Base-by-base conservation (phyloP, 257 asterid genomes). In the Voacanga thouarsii region DNA sequence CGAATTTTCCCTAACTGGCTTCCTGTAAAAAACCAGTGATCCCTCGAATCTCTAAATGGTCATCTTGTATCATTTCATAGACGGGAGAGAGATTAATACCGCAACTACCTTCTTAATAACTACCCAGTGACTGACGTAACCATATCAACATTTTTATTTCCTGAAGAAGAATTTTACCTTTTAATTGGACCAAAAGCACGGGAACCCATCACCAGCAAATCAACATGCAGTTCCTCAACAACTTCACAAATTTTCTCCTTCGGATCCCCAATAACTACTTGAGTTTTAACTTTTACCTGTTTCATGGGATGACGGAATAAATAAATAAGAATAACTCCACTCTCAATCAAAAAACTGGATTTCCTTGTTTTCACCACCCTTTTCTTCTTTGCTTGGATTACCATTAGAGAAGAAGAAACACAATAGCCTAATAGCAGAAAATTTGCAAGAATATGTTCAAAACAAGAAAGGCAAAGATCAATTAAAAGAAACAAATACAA, bases 171-270 rank as follows among this genome's bases (percentile, higher is more conserved):
- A 23, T 21, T 5, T 67, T 75, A 85, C 89, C 90, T 87, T 84
- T 83, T 87, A 65, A 87, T 77, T 23, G 90, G 89, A 26, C 90
- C 87, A 83, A 79, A 87, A 41, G 89, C 82, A 51, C 90, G 90
- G 68, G 75, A 79, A 0, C 90, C 90, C 87, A 87, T 83, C 71
- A 85, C 89, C 2, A 87, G 81, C 57, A 87, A 78, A 79, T 87
- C 87, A 59, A 86, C 89, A 72, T 83, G 82, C 83, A 85, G 79
- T 61, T 87, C 83, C 71, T 85, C 89, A 68, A 85, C 89, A 77
- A 76, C 85, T 77, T 85, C 90, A 85, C 90, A 87, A 37, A 85
- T 87, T 80, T 83, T 87, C 75, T 87, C 87, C 83, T 85, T 87
- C 12, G 90, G 84, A 78, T 87, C 89, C 56, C 90, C 90, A 71